These are phyloP conservation scores for Xylariaceae sp. DNA, from an alignment of 2,329 filamentous ascomycete species.

Conservation along the genomic window DNA sequence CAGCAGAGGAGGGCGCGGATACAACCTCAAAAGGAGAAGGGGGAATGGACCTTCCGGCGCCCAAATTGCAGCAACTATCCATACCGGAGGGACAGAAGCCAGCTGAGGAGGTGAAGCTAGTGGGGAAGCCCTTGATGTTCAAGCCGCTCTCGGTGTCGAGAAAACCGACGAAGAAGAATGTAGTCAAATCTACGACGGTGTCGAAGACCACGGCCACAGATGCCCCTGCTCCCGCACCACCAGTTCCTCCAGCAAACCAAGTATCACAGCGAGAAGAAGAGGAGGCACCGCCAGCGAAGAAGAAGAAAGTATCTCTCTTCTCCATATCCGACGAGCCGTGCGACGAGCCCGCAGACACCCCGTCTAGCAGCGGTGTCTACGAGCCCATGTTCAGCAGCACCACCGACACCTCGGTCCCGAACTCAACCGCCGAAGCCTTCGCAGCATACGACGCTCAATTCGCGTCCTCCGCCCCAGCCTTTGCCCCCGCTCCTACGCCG, in stretches of 20 bases:
- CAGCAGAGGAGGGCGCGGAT: conserved; percentile 28
- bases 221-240: conserved; percentile 17
- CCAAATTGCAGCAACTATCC: conserved; percentile 48
- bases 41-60: conserved; percentile 42
- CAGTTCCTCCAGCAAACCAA: conserved; percentile 22
- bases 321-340: conserved; percentile 56
- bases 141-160: conserved; percentile 83
- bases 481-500: conserved; percentile 7
- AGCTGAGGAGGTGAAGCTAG: conserved; percentile 67
- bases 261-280: conserved; percentile 9
- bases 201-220: conserved; percentile 15
- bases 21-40: conserved; percentile 27
- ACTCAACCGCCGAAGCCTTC: conserved; percentile 37
- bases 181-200: conserved; percentile 36
- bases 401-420: conserved; percentile 14
- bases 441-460: conserved; percentile 39
- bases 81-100: conserved; percentile 60
- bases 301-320: conserved; percentile 71
- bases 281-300: conserved; percentile 40
- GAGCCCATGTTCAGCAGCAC: conserved; percentile 54
- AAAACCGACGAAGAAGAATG: conserved; percentile 71
- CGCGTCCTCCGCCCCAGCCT: conserved; percentile 31
- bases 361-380: conserved; percentile 43
- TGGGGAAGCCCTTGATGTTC: conserved; percentile 84
- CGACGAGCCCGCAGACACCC: conserved; percentile 26